A percentile compares a stretch with the other conserved stretches of the same genome.
These are phyloP conservation scores for Trichodelitschia bisporula DNA, from an alignment of 495 filamentous ascomycete species.

Conservation along the genomic window DNA sequence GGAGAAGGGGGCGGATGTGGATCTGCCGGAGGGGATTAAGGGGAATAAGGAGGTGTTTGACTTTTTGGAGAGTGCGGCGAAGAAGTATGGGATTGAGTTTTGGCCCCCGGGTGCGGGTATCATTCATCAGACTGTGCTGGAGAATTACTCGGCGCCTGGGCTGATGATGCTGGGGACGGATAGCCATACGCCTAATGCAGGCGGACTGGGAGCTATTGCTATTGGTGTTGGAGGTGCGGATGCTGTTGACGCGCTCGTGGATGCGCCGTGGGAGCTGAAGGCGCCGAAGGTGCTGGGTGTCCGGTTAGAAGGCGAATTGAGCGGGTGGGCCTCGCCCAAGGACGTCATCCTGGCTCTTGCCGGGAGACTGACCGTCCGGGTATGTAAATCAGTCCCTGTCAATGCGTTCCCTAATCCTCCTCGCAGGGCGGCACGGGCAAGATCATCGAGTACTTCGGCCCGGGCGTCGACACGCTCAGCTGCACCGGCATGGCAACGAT, in stretches of 20 bases:
- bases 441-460: slow-evolving; percentile 80
- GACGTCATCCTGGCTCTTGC: slow-evolving; percentile 82
- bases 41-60: slow-evolving; percentile 95
- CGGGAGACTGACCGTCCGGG: slow-evolving; percentile 68
- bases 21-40: slow-evolving; percentile 65
- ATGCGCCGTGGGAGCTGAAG: slow-evolving; percentile 92
- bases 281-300: slow-evolving; percentile 80
- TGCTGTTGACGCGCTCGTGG: slow-evolving; percentile 88
- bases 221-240: slow-evolving; percentile 96
- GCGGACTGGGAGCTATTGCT: slow-evolving; percentile 78
- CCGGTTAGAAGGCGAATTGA: slow-evolving; percentile 56
- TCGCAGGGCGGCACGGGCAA: slow-evolving; percentile 63
- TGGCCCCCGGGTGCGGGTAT: slow-evolving; percentile 98
- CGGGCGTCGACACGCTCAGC: slow-evolving; percentile 71
- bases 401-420: background rate
- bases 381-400: slow-evolving; percentile 3
- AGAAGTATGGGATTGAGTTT: slow-evolving; percentile 95
- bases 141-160: slow-evolving; percentile 94
- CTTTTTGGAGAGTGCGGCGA: slow-evolving; percentile 80
- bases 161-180: slow-evolving; percentile 99
- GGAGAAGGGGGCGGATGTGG: slow-evolving; percentile 63
- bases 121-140: slow-evolving; percentile 92
- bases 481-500: slow-evolving; percentile 83
- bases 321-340: slow-evolving; percentile 81
- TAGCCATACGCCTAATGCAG: slow-evolving; percentile 91